Base-by-base conservation (phyloP, 2,329 filamentous ascomycete species). In the Curvularia spicifera region DNA sequence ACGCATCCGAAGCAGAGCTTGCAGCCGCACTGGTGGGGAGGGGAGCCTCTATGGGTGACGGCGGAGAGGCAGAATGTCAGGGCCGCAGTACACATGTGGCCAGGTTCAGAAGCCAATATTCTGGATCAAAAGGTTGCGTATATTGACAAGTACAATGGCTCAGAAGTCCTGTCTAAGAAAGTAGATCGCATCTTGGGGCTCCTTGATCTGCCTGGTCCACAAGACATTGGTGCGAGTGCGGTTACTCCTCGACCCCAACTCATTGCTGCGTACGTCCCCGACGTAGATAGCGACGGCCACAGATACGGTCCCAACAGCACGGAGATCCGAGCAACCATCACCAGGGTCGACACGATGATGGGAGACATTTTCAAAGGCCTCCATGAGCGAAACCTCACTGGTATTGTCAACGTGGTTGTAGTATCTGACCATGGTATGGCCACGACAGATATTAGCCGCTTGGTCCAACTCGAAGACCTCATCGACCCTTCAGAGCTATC, bases 341-440 rank as follows among this genome's bases (percentile, higher is more conserved):
- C 81, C 1, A 79, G 85, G n/a, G 93, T 91, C 1, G 95, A 99
- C 75, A 79, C 77, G 1, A 96, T 98, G 91, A 81, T 99, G 26
- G 89, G 87, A 28, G 76, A 84, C 22, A 79, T 99, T 1, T 89
- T 98, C 70, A 76, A 81, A 1, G 93, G 93, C 0, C 82, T 99
- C 0, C 86, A 93, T 60, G 79, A 84, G 46, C 88, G 95, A 48
- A 97, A 98, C 73, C 79, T 99, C 50, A 97, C 93, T 0, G 75
- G 89, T 20, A 90, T 99, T 59, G 91, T 98, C 72, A 99, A 99
- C 66, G 85, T 99, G 7, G 88, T 99, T 33, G 84, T 99, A n/a
- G 94, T 99, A 2, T 97, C 93, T 0, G 95, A 99, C 74, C 95
- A 99, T 74, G 95, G 95, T 50, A 99, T 99, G 95, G 95, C 95